Conservation (phyloP, 768 basidiomycete species). For the Austroboletus festivus region DNA sequence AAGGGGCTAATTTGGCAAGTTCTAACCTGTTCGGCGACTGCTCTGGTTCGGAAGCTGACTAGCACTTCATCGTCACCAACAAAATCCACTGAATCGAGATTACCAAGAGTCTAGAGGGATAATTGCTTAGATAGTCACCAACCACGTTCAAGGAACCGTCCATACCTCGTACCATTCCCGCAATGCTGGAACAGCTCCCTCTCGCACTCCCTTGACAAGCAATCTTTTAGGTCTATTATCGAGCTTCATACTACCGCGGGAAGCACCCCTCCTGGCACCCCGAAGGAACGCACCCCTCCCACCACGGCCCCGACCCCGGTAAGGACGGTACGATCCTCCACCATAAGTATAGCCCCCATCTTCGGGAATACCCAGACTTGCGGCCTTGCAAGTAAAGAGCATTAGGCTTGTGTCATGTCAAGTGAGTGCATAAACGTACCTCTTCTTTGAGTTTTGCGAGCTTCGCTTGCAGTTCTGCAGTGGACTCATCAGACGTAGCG, state of each 20-base stretch:
- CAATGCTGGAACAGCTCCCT: slow-evolving; percentile 55
- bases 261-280: slow-evolving; percentile 60
- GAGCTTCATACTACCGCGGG: slow-evolving; percentile 77
- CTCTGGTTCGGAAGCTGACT: slow-evolving; percentile 68
- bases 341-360: slow-evolving; percentile 34
- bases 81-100: slow-evolving; percentile 61
- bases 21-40: slow-evolving; percentile 73
- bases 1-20: not conserved
- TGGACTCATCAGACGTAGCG: slow-evolving; percentile 46
- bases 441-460: slow-evolving; percentile 77
- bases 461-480: slow-evolving; percentile 71
- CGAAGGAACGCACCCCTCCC: slow-evolving; percentile 56
- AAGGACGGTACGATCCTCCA: slow-evolving; percentile 53
- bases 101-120: slow-evolving; percentile 55
- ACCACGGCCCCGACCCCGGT: slow-evolving; percentile 66
- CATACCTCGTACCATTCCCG: slow-evolving; percentile 83
- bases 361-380: slow-evolving; percentile 68
- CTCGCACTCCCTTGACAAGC: slow-evolving; percentile 64
- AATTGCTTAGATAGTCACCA: slow-evolving; percentile 2
- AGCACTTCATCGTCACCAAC: slow-evolving; percentile 56
- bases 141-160: not conserved
- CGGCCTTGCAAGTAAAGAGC: slow-evolving; percentile 51
- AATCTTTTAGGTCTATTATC: slow-evolving; percentile 87
- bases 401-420: slow-evolving; percentile 7
- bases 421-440: slow-evolving; percentile 41